Conservation (phyloP, 371 early-diverging fungal species). For the Mortierella sp. region DNA sequence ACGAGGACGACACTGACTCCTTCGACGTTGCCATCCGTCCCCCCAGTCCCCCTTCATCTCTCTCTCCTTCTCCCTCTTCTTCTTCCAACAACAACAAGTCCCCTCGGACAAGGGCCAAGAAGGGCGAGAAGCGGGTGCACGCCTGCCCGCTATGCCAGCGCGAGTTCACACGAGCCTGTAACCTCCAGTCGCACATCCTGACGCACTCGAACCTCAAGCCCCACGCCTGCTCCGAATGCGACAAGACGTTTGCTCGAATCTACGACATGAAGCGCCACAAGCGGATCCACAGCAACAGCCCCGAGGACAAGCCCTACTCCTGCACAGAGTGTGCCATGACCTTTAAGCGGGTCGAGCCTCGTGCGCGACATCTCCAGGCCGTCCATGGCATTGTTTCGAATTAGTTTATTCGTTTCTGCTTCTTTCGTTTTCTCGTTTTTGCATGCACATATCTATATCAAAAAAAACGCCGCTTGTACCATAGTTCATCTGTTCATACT, state of each 20-base stretch:
- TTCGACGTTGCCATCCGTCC: too few species aligned
- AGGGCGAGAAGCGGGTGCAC: constrained; percentile 7
- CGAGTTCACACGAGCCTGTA: constrained; percentile 8
- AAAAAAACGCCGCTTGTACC: too few species aligned
- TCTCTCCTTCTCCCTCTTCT: too few species aligned
- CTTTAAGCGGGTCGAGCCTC: neutral
- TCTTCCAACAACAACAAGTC: neutral
- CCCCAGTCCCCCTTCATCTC: neutral
- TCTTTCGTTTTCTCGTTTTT: neutral
- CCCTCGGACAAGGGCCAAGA: constrained; percentile 1
- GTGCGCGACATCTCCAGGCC: neutral
- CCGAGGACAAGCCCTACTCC: neutral
- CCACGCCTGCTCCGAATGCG: neutral
- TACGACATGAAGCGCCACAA: constrained; percentile 8
- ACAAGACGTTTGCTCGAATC: neutral
- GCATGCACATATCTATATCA: neutral
- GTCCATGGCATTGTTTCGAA: neutral
- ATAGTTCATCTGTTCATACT: too few species aligned
- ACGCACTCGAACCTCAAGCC: constrained; percentile 2
- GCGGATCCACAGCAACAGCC: constrained; percentile 1
- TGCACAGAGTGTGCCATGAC: neutral
- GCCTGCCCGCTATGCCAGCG: neutral
- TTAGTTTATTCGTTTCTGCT: too few species aligned
- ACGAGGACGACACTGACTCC: neutral
- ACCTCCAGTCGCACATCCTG: constrained; percentile 14